These are phyloP conservation scores for Trichocladium antarcticum DNA, from an alignment of 495 filamentous ascomycete species.

Conservation along the genomic window DNA sequence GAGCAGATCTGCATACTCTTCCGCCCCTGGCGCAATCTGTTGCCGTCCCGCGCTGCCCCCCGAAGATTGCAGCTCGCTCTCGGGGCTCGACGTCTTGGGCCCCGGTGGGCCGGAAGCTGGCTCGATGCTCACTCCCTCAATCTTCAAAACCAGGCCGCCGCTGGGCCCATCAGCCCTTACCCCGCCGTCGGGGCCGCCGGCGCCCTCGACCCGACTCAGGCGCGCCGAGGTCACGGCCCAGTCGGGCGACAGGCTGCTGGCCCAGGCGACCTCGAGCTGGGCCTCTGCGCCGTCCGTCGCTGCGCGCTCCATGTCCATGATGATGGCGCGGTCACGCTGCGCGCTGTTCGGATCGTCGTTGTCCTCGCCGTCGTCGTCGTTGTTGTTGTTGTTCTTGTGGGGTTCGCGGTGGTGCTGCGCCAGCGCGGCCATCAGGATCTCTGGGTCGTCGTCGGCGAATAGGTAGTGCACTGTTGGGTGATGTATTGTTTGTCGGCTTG, in stretches of 20 bases:
- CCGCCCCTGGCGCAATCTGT: slow-evolving; percentile 1
- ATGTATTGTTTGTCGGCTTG: slow-evolving; percentile 37
- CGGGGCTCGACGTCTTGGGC: slow-evolving; percentile 19
- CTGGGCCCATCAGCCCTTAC: slow-evolving; percentile 15
- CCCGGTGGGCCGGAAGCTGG: slow-evolving; percentile 8
- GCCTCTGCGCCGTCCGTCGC: slow-evolving; percentile 38
- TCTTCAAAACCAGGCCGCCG: slow-evolving; percentile 49
- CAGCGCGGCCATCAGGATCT: slow-evolving; percentile 47
- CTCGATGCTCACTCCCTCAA: slow-evolving; percentile 47
- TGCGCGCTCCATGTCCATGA: slow-evolving; percentile 44
- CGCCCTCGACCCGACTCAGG: slow-evolving; percentile 33
- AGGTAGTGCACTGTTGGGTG: slow-evolving; percentile 84
- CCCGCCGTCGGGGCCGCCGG: slow-evolving; percentile 15
- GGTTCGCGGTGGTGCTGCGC: slow-evolving; percentile 26
- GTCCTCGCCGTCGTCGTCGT: slow-evolving; percentile 3
- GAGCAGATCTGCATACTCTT: slow-evolving; percentile 46
- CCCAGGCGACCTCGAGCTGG: slow-evolving; percentile 37
- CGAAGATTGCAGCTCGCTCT: slow-evolving; percentile 21
- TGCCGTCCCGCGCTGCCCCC: slow-evolving; percentile 24
- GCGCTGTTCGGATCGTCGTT: slow-evolving; percentile 12
- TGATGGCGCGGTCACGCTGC: slow-evolving; percentile 40
- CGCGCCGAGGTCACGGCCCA: slow-evolving; percentile 37
- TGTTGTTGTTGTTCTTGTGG: slow-evolving; percentile 1
- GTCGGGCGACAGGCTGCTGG: slow-evolving; percentile 36
- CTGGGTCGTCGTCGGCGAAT: slow-evolving; percentile 67